These are phyloP conservation scores for Chondrostereum purpureum DNA, from an alignment of 1,284 basidiomycete species.

Conservation along the genomic window DNA sequence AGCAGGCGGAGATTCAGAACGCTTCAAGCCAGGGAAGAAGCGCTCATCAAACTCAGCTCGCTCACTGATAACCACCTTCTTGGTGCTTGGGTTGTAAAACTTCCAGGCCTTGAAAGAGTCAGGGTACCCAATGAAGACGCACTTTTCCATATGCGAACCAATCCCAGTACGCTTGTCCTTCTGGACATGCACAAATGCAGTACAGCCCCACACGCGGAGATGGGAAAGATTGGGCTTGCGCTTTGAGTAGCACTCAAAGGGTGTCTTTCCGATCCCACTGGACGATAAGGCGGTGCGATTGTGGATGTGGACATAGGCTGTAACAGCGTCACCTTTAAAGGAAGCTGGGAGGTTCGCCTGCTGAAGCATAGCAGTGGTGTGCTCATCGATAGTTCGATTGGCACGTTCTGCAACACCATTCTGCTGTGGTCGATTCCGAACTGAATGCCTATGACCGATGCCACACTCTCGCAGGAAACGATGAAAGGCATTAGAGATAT, in stretches of 20 bases:
- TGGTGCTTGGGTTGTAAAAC: slow-evolving; percentile 22
- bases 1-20: too few relatives aligned
- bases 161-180: slow-evolving; percentile 23
- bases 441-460: slow-evolving; percentile 23
- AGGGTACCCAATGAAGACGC: slow-evolving; percentile 29
- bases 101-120: slow-evolving; percentile 19
- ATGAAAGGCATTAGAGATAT: slow-evolving; percentile 17
- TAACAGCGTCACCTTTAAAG: slow-evolving; percentile 22
- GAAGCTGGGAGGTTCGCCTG: slow-evolving; percentile 18
- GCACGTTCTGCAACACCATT: slow-evolving; percentile 29
- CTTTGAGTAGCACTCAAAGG: too few relatives aligned
- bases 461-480: slow-evolving; percentile 19
- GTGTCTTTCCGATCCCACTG: slow-evolving; percentile 12
- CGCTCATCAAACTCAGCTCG: too few relatives aligned
- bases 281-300: slow-evolving; percentile 16
- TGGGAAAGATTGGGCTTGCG: slow-evolving; percentile 21
- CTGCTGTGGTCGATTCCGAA: slow-evolving; percentile 21
- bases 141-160: slow-evolving; percentile 24
- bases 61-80: too few relatives aligned
- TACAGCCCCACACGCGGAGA: slow-evolving; percentile 26
- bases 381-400: slow-evolving; percentile 20
- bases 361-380: slow-evolving; percentile 16
- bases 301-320: slow-evolving; percentile 18
- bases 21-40: too few relatives aligned
- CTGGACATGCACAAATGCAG: slow-evolving; percentile 26